A percentile compares a stretch with the other conserved stretches of the same genome.
Evolutionary conservation across 805 yeast species (phyloP).

Genomic region (Diddensiella transvaalensis): DNA sequence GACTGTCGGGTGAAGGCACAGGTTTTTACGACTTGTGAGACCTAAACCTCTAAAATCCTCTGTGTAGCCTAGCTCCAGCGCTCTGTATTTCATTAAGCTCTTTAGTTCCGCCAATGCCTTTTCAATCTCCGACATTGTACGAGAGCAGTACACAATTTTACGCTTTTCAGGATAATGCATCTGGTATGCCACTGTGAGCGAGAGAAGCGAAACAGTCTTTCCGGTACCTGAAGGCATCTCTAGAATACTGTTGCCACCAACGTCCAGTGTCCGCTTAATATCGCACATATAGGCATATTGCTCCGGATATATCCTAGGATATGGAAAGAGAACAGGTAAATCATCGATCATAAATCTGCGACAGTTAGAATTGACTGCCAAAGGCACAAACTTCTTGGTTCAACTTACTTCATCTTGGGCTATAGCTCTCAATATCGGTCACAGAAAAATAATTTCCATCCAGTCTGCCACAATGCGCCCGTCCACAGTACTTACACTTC

Average conservation of each 20-base stretch:
- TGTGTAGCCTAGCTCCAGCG: conserved; percentile 74
- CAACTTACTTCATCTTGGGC: conserved; percentile 2
- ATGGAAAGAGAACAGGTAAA: conserved; percentile 91
- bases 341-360: conserved; percentile 92
- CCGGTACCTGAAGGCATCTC: conserved; percentile 99
- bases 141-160: conserved; percentile 94
- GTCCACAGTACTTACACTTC: too few species aligned
- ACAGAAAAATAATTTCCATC: neutral
- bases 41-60: conserved; percentile 96
- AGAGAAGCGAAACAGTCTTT: conserved; percentile 86
- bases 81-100: conserved; percentile 80
- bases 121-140: conserved; percentile 99
- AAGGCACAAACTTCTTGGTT: neutral
- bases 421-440: too few species aligned
- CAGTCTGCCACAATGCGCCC: too few species aligned
- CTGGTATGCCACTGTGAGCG: conserved; percentile 93
- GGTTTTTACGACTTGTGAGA: conserved; percentile 86
- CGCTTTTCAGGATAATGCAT: conserved; percentile 89
- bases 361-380: neutral
- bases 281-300: conserved; percentile 98
- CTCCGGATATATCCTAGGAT: conserved; percentile 95
- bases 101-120: conserved; percentile 91
- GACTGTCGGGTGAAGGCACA: conserved; percentile 86
- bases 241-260: conserved; percentile 91
- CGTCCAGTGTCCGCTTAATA: conserved; percentile 87